Base-by-base conservation (phyloP, 768 basidiomycete genomes). In the Boletales sp. region DNA sequence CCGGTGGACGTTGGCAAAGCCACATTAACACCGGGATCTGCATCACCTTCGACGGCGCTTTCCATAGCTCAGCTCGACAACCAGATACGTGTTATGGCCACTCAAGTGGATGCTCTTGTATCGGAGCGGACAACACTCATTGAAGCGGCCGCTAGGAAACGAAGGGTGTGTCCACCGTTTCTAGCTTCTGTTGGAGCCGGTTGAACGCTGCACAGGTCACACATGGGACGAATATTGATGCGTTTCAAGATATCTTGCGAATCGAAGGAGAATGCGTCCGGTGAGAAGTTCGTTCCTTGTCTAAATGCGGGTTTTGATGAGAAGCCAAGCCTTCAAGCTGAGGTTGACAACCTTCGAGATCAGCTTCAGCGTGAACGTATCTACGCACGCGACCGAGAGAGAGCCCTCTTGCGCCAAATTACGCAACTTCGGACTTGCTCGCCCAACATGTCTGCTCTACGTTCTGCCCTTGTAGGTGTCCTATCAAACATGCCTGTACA, bases 191-290 rank as follows among this genome's bases (percentile, higher is more conserved):
- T 11, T 19, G 18, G 6, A 9, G 17, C 3, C 38, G 18, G 33
- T 41, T 10, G 30, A 32, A 5, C 5, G 15, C 15, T 30, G 17
- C 2, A 17, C 37, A 65, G 64, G 50, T 40, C 37, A 57, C 49
- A 5, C 58, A 61, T 17, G 51, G 50, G 14, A 48, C 52, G 3
- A 57, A 55, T 21, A 28, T 54, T 8, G 53, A 61, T 32, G 28
- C 31, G 19, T 66, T 68, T 17, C 61, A 50, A 50, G 56, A 60
- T n/a, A 21, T 68, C 37, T 38, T 67, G 41, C 48, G 53, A 5
- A 56, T 70, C 4, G 69, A 73, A 54, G 59, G 57, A 3, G 72
- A 73, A 55, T 73, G 74, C 31, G 48, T 69, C 34, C 57, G 61
- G 73, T 75, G 52, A 55, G 65, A 35, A 10, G 5, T 36, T 11